phyloP scores from a whole-genome alignment of 345 rosid species.

The Rhodamnia argentea region DNA sequence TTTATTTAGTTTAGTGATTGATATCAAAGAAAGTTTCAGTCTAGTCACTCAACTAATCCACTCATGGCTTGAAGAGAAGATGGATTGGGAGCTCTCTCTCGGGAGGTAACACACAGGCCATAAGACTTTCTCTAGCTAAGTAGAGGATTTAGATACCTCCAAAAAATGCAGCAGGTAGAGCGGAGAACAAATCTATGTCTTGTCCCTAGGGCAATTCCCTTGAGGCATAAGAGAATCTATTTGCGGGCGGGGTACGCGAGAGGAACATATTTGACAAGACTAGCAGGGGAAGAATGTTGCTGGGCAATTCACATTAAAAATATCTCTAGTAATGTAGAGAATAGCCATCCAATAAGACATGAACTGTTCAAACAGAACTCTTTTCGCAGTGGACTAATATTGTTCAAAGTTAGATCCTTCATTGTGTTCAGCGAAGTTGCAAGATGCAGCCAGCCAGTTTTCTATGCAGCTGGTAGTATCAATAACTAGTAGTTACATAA shows the following conservation, averaged over 20 bases:
- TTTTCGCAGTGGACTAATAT: neutral
- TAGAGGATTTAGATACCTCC: too few relatives aligned
- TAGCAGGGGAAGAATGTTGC: neutral
- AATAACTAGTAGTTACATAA: neutral
- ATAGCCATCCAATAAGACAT: neutral
- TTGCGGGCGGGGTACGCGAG: fast-evolving
- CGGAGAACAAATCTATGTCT: neutral
- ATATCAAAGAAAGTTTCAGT: neutral
- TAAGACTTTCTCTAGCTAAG: too few relatives aligned
- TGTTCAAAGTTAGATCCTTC: neutral
- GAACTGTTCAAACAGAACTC: neutral
- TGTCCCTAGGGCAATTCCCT: neutral
- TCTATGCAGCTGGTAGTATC: neutral
- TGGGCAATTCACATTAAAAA: neutral
- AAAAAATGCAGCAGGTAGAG: too few relatives aligned
- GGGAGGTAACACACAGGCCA: too few relatives aligned
- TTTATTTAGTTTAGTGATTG: neutral
- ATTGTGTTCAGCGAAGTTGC: neutral
- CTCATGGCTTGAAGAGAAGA: neutral
- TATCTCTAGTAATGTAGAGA: neutral
- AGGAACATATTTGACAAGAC: neutral
- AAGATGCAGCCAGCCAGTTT: neutral
- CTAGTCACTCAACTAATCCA: neutral
- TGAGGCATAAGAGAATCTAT: neutral
- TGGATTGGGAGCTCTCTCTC: too few relatives aligned